Evolutionary conservation across 2,329 filamentous ascomycete species (phyloP).

Genomic region (Botrytis sinoallii): DNA sequence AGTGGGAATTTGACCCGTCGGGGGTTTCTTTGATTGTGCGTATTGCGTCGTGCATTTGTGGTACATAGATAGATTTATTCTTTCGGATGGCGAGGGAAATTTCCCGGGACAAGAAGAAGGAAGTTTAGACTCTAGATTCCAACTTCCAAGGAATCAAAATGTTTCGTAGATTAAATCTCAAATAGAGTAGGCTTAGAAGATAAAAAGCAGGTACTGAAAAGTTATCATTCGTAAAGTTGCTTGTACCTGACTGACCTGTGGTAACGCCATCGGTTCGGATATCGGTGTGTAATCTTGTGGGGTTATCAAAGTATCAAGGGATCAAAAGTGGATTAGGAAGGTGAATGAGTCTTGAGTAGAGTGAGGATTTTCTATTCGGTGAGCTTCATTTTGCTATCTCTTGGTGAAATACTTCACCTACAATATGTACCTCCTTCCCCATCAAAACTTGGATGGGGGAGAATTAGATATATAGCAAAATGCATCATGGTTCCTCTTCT

Average conservation of each 20-base stretch:
- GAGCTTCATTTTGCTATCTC: background rate
- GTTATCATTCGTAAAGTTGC: background rate
- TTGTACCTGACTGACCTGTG: background rate
- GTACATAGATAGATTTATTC: background rate
- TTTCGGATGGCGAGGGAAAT: background rate
- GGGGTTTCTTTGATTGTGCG: background rate
- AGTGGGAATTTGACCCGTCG: background rate
- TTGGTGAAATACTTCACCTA: background rate
- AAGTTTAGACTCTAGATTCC: background rate
- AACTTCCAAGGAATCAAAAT: background rate
- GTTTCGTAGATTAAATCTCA: background rate
- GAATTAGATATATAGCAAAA: background rate
- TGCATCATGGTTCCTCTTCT: background rate
- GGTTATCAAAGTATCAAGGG: background rate
- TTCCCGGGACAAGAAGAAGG: background rate
- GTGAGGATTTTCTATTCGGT: slow-evolving; percentile 8
- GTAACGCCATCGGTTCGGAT: background rate
- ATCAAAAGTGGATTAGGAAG: slow-evolving; percentile 10
- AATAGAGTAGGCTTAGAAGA: slow-evolving; percentile 8
- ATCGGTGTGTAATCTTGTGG: slow-evolving; percentile 11
- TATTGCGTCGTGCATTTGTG: background rate
- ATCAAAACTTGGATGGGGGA: background rate
- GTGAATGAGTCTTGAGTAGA: background rate
- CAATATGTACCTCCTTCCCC: background rate
- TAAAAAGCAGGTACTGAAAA: background rate